Percentiles rank a stretch among this genome's conserved stretches.
These are phyloP conservation scores for Arthrobotrys entomopaga DNA, from an alignment of 2,329 filamentous ascomycete species.

Conservation along the genomic window DNA sequence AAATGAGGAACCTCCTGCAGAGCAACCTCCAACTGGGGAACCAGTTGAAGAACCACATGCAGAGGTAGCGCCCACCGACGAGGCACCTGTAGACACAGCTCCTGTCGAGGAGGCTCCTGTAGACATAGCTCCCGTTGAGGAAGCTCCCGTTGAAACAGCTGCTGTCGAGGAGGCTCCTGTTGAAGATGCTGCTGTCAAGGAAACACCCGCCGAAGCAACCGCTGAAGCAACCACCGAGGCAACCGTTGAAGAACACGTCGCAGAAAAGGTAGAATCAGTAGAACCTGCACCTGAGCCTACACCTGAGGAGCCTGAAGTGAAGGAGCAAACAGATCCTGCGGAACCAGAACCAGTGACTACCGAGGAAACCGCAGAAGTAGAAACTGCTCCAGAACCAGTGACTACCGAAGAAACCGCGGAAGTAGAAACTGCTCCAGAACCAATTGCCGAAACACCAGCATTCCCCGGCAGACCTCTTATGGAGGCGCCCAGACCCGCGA, in stretches of 20 bases:
- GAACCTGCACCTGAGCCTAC: slow-evolving; percentile 23
- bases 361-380: slow-evolving; percentile 6
- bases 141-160: slow-evolving; percentile 16
- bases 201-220: slow-evolving; percentile 9
- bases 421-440: slow-evolving; percentile 9
- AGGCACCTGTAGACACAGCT: slow-evolving; percentile 7
- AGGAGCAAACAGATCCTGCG: slow-evolving; percentile 10
- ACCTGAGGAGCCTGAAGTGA: slow-evolving; percentile 22
- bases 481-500: slow-evolving; percentile 41
- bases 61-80: background rate
- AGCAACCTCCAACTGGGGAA: background rate
- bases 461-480: slow-evolving; percentile 36
- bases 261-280: slow-evolving; percentile 5
- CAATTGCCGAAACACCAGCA: slow-evolving; percentile 16
- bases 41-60: background rate
- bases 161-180: slow-evolving; percentile 8
- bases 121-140: slow-evolving; percentile 27
- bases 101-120: slow-evolving; percentile 10
- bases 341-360: slow-evolving; percentile 5
- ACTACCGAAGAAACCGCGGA: slow-evolving; percentile 7
- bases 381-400: background rate
- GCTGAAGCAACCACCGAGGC: slow-evolving; percentile 1
- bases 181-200: slow-evolving; percentile 29
- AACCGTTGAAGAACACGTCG: slow-evolving; percentile 3
- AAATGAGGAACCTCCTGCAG: slow-evolving; percentile 12